Evolutionary conservation across 768 basidiomycete genomes (phyloP).

Genomic region (Cystofilobasidium bisporidii): DNA sequence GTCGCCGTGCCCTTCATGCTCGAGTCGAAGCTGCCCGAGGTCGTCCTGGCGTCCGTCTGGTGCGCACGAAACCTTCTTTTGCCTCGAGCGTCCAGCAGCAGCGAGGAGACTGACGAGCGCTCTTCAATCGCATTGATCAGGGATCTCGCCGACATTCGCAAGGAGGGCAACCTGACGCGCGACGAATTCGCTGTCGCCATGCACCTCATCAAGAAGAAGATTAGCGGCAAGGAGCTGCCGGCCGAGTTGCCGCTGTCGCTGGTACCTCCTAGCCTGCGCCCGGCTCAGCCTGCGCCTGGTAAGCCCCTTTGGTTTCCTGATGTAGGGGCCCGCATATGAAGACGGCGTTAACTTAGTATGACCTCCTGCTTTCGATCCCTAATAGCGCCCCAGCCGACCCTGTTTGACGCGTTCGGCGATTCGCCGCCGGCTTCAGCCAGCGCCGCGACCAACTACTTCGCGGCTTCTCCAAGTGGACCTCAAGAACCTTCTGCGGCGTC

Average conservation of each 20-base stretch:
- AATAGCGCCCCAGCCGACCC: slow-evolving; percentile 16
- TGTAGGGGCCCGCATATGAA: too few species aligned
- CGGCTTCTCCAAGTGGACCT: slow-evolving; percentile 50
- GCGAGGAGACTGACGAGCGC: too few species aligned
- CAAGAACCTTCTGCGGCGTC: slow-evolving; percentile 25
- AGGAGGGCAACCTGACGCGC: slow-evolving; percentile 71
- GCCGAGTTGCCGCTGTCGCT: slow-evolving; percentile 58
- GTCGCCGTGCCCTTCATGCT: slow-evolving; percentile 93
- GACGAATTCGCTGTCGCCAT: slow-evolving; percentile 94
- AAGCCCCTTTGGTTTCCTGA: too few species aligned
- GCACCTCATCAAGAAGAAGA: slow-evolving; percentile 79
- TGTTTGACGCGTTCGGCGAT: slow-evolving; percentile 29
- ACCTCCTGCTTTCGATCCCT: too few species aligned
- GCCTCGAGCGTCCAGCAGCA: too few species aligned
- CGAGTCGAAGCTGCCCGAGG: slow-evolving; percentile 72
- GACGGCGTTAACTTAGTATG: too few species aligned
- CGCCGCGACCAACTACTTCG: slow-evolving; percentile 40
- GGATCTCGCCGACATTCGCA: slow-evolving; percentile 86
- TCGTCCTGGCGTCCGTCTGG: slow-evolving; percentile 84
- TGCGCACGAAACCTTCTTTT: slow-evolving; percentile 47
- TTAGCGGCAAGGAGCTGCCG: slow-evolving; percentile 63
- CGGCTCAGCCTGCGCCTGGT: slow-evolving; percentile 42
- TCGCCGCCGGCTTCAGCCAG: slow-evolving; percentile 30
- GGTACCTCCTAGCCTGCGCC: slow-evolving; percentile 71
- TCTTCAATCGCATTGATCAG: too few species aligned